A percentile compares a stretch with the other conserved stretches of the same genome.
phyloP scores from a whole-genome alignment of 148 eudicot genomes.

The Vaccinium corymbosum region DNA sequence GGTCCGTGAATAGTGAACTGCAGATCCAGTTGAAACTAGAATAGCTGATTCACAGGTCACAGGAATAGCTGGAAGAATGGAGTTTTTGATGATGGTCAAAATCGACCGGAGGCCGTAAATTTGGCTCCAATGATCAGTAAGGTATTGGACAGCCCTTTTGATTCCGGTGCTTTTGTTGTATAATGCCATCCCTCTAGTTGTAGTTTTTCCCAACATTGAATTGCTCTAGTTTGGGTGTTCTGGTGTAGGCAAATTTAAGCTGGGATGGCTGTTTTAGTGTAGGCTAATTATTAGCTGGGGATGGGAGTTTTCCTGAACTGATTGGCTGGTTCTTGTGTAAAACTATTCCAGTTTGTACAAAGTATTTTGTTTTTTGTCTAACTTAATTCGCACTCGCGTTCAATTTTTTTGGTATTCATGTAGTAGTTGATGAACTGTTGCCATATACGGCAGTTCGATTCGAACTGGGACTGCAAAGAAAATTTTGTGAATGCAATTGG shows the following conservation, averaged over 20 bases:
- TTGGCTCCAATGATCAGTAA: not conserved
- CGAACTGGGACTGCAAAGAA: no score
- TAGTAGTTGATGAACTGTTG: no score
- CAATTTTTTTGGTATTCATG: no score
- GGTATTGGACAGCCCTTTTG: not conserved
- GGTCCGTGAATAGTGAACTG: slow-evolving; percentile 24
- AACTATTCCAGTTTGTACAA: slow-evolving; percentile 14
- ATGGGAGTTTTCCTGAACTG: not conserved
- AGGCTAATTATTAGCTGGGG: slow-evolving; percentile 12
- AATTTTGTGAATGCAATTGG: no score
- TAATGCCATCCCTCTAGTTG: slow-evolving; percentile 4
- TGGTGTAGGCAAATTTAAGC: not conserved
- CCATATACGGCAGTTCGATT: no score
- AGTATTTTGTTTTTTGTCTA: not conserved
- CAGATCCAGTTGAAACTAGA: not conserved
- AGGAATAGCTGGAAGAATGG: not conserved
- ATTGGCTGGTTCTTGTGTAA: slow-evolving; percentile 4
- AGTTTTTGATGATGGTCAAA: not conserved
- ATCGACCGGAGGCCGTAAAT: not conserved
- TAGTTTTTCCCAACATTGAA: not conserved
- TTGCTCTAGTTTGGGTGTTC: slow-evolving; percentile 1
- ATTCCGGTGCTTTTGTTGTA: slow-evolving; percentile 14
- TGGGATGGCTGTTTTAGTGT: slow-evolving; percentile 9
- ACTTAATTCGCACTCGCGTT: not conserved
- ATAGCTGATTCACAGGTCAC: not conserved